Evolutionary conservation across 177 flowering plant genomes (phyloP).

Genomic region (Vitis hybrid): DNA sequence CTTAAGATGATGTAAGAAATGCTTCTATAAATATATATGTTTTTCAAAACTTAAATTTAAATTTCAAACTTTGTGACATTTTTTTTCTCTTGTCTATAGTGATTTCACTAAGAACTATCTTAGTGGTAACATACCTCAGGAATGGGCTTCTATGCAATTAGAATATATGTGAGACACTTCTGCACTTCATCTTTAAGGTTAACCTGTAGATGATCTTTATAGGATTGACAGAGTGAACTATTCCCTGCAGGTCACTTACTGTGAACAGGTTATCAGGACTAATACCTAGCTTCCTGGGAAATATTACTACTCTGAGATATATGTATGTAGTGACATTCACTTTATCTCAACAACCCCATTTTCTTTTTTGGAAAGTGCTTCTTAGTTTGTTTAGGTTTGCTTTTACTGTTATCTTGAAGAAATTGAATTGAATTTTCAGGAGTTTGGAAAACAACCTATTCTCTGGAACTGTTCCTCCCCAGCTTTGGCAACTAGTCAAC

Average conservation of each 20-base stretch:
- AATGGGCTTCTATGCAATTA: constrained; percentile 30
- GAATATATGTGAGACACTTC: constrained; percentile 5
- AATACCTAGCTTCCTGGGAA: too few relatives aligned
- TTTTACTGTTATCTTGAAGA: neutral
- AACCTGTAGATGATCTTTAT: neutral
- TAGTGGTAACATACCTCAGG: constrained; percentile 29
- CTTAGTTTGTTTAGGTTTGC: neutral
- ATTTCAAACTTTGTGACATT: too few relatives aligned
- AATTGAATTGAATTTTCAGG: neutral
- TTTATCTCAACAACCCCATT: too few relatives aligned
- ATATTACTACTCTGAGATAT: too few relatives aligned
- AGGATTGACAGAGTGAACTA: neutral
- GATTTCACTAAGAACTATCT: constrained; percentile 34
- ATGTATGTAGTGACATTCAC: too few relatives aligned
- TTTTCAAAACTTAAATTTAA: neutral
- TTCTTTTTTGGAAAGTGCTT: neutral
- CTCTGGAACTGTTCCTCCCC: constrained; percentile 21
- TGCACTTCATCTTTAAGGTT: neutral
- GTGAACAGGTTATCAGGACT: too few relatives aligned
- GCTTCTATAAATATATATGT: neutral
- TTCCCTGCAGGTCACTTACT: too few relatives aligned
- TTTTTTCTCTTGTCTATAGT: constrained; percentile 11
- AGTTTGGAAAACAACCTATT: constrained; percentile 22
- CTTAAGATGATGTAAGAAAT: constrained; percentile 21
- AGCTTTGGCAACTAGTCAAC: constrained; percentile 22